These are phyloP conservation scores for Capronia epimyces DNA, from an alignment of 2,329 filamentous ascomycete genomes.

Conservation along the genomic window DNA sequence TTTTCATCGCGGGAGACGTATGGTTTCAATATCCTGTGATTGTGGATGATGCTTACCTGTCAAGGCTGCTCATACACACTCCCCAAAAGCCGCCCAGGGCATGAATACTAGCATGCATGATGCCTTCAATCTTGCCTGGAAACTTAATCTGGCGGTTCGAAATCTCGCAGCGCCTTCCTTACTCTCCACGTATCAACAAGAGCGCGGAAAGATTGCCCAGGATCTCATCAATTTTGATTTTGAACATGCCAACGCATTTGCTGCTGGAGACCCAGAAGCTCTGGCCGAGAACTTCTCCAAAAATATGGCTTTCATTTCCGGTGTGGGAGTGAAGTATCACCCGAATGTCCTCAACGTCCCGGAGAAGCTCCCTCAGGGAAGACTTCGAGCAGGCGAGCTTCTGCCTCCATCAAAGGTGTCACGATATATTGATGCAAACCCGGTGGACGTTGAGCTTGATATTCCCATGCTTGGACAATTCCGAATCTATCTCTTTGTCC, in stretches of 20 bases:
- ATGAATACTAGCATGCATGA: constrained; percentile 71
- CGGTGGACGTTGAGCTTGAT: constrained; percentile 70
- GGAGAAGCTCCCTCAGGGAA: constrained; percentile 33
- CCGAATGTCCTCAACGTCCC: constrained; percentile 58
- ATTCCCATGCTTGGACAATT: constrained; percentile 74
- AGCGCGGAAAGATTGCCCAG: constrained; percentile 56
- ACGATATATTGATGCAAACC: constrained; percentile 71
- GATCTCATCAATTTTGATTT: constrained; percentile 57
- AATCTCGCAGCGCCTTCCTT: constrained; percentile 37
- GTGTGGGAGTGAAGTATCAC: constrained; percentile 63
- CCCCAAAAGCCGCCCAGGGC: constrained; percentile 63
- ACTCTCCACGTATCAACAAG: constrained; percentile 48
- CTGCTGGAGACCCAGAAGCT: constrained; percentile 55
- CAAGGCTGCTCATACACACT: constrained; percentile 30
- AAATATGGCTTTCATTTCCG: constrained; percentile 68
- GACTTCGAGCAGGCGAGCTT: constrained; percentile 40
- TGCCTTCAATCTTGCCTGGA: constrained; percentile 54
- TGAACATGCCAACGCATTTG: constrained; percentile 47
- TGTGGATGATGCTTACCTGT: neutral
- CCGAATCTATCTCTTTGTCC: constrained; percentile 65
- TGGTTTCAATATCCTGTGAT: neutral
- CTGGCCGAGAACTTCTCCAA: constrained; percentile 64
- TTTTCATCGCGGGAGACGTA: constrained; percentile 49
- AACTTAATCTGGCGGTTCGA: constrained; percentile 48
- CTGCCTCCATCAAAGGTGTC: constrained; percentile 65